phyloP scores from a whole-genome alignment of 306 rosid genomes.

The Gastrolobium villosum region DNA sequence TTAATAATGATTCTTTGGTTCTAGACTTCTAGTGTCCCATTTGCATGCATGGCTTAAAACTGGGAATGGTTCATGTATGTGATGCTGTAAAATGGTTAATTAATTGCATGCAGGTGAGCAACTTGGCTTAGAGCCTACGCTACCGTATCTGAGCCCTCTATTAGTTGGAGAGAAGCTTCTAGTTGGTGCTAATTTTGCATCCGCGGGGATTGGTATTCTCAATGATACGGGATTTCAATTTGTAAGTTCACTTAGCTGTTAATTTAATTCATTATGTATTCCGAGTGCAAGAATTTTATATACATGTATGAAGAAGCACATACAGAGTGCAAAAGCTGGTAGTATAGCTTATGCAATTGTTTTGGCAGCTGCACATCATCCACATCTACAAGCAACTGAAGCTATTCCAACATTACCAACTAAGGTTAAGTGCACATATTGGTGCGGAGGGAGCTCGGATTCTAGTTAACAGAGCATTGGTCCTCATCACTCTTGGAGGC shows the following conservation, averaged over 20 bases:
- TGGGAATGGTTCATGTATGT: not conserved
- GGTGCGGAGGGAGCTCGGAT: conserved; percentile 56
- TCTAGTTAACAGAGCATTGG: conserved; percentile 65
- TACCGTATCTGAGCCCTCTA: conserved; percentile 82
- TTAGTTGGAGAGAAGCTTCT: conserved; percentile 67
- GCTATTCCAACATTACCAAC: conserved; percentile 72
- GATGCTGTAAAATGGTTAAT: conserved; percentile 17
- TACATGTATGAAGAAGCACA: not conserved
- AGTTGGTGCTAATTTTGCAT: conserved; percentile 88
- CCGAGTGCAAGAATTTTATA: not conserved
- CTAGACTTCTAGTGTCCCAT: conserved; percentile 11
- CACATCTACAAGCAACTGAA: conserved; percentile 70
- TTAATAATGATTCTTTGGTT: conserved; percentile 4
- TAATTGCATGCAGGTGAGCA: conserved; percentile 64
- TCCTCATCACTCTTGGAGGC: conserved; percentile 84
- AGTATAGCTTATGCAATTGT: not conserved
- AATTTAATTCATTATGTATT: conserved; percentile 7
- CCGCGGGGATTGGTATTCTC: conserved; percentile 91
- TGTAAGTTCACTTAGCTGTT: conserved; percentile 69
- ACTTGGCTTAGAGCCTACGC: conserved; percentile 68
- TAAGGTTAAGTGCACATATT: conserved; percentile 60
- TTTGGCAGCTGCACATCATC: conserved; percentile 70
- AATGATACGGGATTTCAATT: conserved; percentile 86
- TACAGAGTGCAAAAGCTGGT: not conserved
- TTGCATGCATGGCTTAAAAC: conserved; percentile 22